Evolutionary conservation across 306 rosid genomes (phyloP), one percentile per base, ranked within the genome.

Genomic region (Pyrus betulifolia): DNA sequence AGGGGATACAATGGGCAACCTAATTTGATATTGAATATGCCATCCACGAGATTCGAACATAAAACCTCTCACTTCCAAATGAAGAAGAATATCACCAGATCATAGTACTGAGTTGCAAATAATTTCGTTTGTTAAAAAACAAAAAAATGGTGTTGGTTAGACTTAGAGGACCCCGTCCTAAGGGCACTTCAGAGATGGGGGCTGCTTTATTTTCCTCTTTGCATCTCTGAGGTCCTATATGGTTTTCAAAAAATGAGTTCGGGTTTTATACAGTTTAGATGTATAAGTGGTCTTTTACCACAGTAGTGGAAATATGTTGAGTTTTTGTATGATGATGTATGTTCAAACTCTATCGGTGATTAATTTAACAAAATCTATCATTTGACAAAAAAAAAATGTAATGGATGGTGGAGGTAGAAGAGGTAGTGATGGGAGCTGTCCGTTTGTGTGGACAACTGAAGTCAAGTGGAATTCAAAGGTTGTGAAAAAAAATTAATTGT

Each of bases 371-470:
- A 35, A 35, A 7, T 0, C 8, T 35, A 35, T 35, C 9, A 7
- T 35, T 35, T 35, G 9, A 35, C 9, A 35, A 35, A 35, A 35
- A 81, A 27, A 40, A 18, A 76, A 83, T 74, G 65, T 85, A 71
- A 27, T 75, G 67, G 27, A 76, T 75, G 76, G 74, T 81, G 87
- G 81, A 52, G 67, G 64, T 49, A 49, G 54, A 49, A 6, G 54
- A 11, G 30, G 61, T 55, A 66, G 75, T 22, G 70, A 77, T 69
- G 76, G 71, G 71, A 79, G 85, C 63, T 82, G 89, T 87, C 77
- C 23, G 69, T 86, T 69, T 82, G 63, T 84, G 89, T 55, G 72
- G 79, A 68, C 82, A 62, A 74, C 86, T 67, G 70, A 84, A 76
- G 82, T 67, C 72, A 84, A 76, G 82, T 73, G 71, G 80, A 75